Evolutionary conservation across 306 rosid genomes (phyloP).

Genomic region (Heteromeles arbutifolia): DNA sequence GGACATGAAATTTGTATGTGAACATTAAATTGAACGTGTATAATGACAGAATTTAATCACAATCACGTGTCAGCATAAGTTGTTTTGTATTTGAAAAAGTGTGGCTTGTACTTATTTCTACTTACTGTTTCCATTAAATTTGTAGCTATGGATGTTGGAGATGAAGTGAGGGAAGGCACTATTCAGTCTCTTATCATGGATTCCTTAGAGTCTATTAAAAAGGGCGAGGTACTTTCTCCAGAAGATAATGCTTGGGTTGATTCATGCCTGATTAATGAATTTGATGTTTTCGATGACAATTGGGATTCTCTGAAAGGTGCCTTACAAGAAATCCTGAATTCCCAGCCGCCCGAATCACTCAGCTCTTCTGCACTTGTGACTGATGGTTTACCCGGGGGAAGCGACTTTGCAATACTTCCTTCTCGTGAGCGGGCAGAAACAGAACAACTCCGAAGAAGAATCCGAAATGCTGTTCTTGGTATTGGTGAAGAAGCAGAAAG

Average conservation of each 20-base stretch:
- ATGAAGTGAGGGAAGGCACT: slow-evolving; percentile 3
- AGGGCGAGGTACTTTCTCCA: slow-evolving; percentile 25
- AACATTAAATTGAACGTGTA: background rate
- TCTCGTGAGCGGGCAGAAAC: slow-evolving; percentile 12
- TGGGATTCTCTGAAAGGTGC: slow-evolving; percentile 55
- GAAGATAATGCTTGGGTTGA: slow-evolving; percentile 77
- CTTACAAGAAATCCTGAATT: slow-evolving; percentile 47
- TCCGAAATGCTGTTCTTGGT: slow-evolving; percentile 9
- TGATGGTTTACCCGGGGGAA: slow-evolving; percentile 10
- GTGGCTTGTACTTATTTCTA: background rate
- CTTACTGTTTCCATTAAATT: background rate
- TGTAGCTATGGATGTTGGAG: slow-evolving; percentile 35
- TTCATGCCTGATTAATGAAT: slow-evolving; percentile 46
- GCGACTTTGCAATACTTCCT: slow-evolving; percentile 20
- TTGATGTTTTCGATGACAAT: slow-evolving; percentile 23
- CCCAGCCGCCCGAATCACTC: slow-evolving; percentile 28
- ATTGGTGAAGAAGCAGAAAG: slow-evolving; percentile 14
- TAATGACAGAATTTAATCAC: background rate
- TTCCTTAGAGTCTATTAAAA: slow-evolving; percentile 1
- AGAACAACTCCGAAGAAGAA: background rate
- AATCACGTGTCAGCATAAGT: background rate
- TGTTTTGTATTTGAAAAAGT: background rate
- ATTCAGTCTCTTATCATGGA: slow-evolving; percentile 4
- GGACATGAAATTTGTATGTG: background rate
- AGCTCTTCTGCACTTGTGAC: background rate